Conservation (phyloP, 164 flowering plant genomes). For the Piper longum region DNA sequence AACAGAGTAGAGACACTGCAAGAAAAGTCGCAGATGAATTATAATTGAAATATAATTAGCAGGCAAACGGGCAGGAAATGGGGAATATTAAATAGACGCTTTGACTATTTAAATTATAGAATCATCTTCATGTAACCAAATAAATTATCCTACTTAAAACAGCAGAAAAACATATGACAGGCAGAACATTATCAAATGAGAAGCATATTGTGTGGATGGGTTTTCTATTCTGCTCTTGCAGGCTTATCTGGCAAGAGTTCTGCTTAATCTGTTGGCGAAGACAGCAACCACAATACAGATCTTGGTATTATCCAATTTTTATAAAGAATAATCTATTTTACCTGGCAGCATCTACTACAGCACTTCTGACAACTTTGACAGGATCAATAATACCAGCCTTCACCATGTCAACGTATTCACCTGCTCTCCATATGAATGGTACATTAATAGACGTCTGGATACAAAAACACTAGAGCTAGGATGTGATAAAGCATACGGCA, state of each 20-base stretch:
- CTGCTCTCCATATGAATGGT: constrained; percentile 20
- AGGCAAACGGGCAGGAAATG: background rate
- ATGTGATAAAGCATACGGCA: background rate
- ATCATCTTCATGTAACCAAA: too few species aligned
- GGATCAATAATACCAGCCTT: constrained; percentile 87
- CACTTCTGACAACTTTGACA: constrained; percentile 80
- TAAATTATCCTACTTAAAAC: background rate
- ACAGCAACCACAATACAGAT: too few species aligned
- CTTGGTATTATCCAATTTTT: too few species aligned
- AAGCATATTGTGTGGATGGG: too few species aligned
- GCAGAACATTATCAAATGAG: too few species aligned
- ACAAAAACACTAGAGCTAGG: background rate
- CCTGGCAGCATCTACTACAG: constrained; percentile 89
- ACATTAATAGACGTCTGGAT: background rate
- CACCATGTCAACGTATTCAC: constrained; percentile 77
- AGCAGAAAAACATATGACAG: background rate
- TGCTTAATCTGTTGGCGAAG: too few species aligned
- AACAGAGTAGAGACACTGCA: constrained; percentile 65
- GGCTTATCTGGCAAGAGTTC: too few species aligned
- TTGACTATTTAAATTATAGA: too few species aligned
- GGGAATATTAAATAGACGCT: too few species aligned
- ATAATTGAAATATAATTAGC: background rate
- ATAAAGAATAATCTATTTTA: constrained; percentile 7
- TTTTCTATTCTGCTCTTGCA: too few species aligned
- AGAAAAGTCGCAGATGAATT: constrained; percentile 3